Percentiles rank a stretch among this genome's conserved stretches.
phyloP scores from a whole-genome alignment of 2,329 filamentous ascomycete genomes.

The Knufia fluminis region DNA sequence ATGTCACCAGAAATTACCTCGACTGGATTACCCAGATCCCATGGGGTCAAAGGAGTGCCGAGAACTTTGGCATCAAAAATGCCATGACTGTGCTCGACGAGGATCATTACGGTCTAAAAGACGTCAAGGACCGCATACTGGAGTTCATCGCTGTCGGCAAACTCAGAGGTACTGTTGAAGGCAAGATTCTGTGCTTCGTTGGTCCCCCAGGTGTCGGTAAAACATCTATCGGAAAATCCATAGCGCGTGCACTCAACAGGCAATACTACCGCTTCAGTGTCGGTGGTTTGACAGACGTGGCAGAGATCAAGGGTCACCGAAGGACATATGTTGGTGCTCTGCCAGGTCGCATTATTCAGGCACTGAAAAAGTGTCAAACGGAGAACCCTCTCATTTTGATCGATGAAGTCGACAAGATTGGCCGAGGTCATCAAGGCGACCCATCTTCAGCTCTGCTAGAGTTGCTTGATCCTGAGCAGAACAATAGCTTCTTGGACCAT shows the following conservation, averaged over 20 bases:
- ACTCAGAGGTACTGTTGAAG: constrained; percentile 89
- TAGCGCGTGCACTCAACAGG: constrained; percentile 84
- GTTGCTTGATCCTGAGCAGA: constrained; percentile 91
- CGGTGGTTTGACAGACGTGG: constrained; percentile 90
- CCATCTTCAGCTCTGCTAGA: constrained; percentile 90
- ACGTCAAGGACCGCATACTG: constrained; percentile 95
- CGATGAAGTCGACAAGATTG: constrained; percentile 97
- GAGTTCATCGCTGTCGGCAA: constrained; percentile 99
- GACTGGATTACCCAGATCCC: constrained; percentile 98
- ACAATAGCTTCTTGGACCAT: constrained; percentile 93
- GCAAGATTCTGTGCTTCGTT: constrained; percentile 96
- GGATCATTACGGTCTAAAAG: constrained; percentile 92
- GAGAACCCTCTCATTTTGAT: constrained; percentile 96
- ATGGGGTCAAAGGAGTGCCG: constrained; percentile 88
- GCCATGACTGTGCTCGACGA: constrained; percentile 86
- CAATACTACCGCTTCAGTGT: constrained; percentile 99
- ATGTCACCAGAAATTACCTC: constrained; percentile 94
- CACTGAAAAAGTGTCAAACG: constrained; percentile 96
- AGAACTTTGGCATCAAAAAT: constrained; percentile 93
- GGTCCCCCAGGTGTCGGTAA: constrained; percentile 96
- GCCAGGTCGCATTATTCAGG: constrained; percentile 93
- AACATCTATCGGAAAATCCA: constrained; percentile 97
- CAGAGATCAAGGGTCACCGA: constrained; percentile 96
- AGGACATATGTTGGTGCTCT: constrained; percentile 93
- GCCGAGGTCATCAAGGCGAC: constrained; percentile 90